Percentiles rank a stretch among this genome's conserved stretches.
Evolutionary conservation across 2,329 filamentous ascomycete species (phyloP).

Genomic region (Colletotrichum acutatum): DNA sequence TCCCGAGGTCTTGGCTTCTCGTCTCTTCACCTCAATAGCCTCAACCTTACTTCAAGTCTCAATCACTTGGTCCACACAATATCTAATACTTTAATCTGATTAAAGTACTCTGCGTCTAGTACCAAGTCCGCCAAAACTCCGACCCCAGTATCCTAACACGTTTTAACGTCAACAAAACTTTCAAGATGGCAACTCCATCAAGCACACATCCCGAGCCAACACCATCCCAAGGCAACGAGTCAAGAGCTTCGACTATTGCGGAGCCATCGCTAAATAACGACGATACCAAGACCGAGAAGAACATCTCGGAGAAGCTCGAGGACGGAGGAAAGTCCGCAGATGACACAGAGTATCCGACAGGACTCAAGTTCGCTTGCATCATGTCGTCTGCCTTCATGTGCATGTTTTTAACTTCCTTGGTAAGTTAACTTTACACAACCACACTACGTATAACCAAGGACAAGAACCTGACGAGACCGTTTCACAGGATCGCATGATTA

Average conservation of each 20-base stretch:
- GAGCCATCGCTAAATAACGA: neutral
- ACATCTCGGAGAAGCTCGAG: neutral
- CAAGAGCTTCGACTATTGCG: neutral
- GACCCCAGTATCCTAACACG: neutral
- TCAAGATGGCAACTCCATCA: neutral
- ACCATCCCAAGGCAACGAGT: neutral
- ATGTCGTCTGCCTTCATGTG: slow-evolving; percentile 39
- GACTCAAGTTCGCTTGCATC: slow-evolving; percentile 26
- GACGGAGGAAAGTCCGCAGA: neutral
- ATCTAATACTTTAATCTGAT: neutral
- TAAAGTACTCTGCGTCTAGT: neutral
- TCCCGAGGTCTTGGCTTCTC: neutral
- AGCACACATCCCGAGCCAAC: neutral
- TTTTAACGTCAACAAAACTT: neutral
- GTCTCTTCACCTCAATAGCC: neutral
- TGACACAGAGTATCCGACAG: neutral
- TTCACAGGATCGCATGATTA: slow-evolving; percentile 60
- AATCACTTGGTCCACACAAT: neutral
- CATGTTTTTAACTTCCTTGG: slow-evolving; percentile 40
- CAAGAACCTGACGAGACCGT: neutral
- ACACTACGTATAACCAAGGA: neutral
- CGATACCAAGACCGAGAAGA: neutral
- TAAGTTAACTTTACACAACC: slow-evolving; percentile 1
- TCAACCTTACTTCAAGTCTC: neutral
- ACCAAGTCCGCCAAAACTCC: neutral